Evolutionary conservation across 2,329 filamentous ascomycete species (phyloP), one percentile per base, ranked within the genome.

Genomic region (Fusarium sp.): DNA sequence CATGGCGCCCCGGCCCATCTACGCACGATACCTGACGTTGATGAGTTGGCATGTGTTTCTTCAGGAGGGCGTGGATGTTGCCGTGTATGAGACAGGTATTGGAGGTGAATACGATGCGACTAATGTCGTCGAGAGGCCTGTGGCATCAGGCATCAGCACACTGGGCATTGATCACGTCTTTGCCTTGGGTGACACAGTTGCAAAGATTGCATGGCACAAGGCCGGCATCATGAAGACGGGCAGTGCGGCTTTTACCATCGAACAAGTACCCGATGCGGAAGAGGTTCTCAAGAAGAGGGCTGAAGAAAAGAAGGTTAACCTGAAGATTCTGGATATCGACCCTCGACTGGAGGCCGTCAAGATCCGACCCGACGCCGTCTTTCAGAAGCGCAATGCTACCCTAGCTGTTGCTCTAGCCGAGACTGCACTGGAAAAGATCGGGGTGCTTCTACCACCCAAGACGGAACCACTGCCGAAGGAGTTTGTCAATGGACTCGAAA

Each of bases 181-280:
- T 60, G 85, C 87, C 22, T 85, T 94, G 2, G 92, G 92, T 5
- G 81, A 86, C 20, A 92, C 90, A 0, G 83, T 93, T 12, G 89
- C 88, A 35, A 86, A 90, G 80, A 93, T 94, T 71, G 91, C 92
- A 0, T 93, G 92, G 92, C 91, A 94, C 81, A 94, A 94, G 81
- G 89, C 90, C 1, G 92, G 92, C 2, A 92, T 94, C 66, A 90
- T 93, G 84, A 93, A 93, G 81, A 64, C 78, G 1, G 89, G 87
- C 1, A 84, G 85, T 11, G 85, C 87, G 20, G 89, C 89, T 3
- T 92, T 92, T 58, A 90, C 88, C 0, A 83, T 90, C 6, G 81
- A 85, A 31, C 90, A 92, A 78, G 80, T 85, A 0, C 79, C 84
- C 2, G 82, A 78, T 2, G 86, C 85, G 2, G 79, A 83, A 14